phyloP scores from a whole-genome alignment of 1,284 basidiomycete genomes.

The Leccinum cinnamomeum region DNA sequence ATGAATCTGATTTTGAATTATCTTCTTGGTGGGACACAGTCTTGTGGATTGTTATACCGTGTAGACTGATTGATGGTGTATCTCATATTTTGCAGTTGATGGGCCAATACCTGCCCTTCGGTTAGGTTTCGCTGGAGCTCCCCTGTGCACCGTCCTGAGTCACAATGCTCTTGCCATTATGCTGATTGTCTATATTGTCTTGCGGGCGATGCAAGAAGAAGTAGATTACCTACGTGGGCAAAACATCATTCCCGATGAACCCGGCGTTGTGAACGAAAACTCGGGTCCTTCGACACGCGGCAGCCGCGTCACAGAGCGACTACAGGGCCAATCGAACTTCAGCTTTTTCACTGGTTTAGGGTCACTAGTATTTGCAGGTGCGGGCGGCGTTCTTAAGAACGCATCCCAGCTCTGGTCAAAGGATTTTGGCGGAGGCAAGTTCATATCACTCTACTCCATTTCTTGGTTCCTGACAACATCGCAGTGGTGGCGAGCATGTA shows the following conservation, averaged over 20 bases:
- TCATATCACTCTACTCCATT: background rate
- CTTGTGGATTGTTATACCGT: background rate
- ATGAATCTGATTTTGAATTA: slow-evolving; percentile 31
- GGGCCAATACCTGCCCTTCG: slow-evolving; percentile 31
- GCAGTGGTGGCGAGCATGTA: slow-evolving; percentile 31
- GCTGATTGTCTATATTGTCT: slow-evolving; percentile 27
- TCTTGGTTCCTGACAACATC: slow-evolving; percentile 10
- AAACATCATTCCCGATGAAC: slow-evolving; percentile 18
- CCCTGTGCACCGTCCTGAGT: slow-evolving; percentile 30
- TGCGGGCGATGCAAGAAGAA: slow-evolving; percentile 23
- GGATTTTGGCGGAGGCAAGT: slow-evolving; percentile 30
- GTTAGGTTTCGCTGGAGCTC: slow-evolving; percentile 30
- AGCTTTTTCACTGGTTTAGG: slow-evolving; percentile 22
- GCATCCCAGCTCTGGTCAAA: slow-evolving; percentile 35
- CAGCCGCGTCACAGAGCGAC: background rate
- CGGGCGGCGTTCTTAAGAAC: slow-evolving; percentile 24
- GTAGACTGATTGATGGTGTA: background rate
- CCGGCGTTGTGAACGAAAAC: background rate
- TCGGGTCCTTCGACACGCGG: background rate
- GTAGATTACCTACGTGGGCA: slow-evolving; percentile 14
- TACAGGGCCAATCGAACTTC: background rate
- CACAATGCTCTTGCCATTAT: slow-evolving; percentile 26
- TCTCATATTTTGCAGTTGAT: slow-evolving; percentile 17
- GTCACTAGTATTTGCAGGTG: slow-evolving; percentile 19
- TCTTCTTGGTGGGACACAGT: slow-evolving; percentile 24